phyloP scores from a whole-genome alignment of 495 filamentous ascomycete genomes.

The Trichoderma orchidacearum region DNA sequence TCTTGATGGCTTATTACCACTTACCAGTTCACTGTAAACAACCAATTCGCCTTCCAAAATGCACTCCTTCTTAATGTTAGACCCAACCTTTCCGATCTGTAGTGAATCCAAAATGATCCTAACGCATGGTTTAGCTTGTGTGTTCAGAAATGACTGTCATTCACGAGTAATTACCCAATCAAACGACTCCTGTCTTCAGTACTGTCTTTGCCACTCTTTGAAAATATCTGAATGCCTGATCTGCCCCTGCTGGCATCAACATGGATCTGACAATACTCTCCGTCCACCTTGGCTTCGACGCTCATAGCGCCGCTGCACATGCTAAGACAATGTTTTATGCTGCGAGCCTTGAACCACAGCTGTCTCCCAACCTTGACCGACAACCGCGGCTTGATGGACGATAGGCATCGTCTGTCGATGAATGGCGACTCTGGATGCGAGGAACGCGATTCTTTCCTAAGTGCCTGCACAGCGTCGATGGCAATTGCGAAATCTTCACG shows the following conservation, averaged over 20 bases:
- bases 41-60: constrained; percentile 77
- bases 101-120: constrained; percentile 42
- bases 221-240: constrained; percentile 62
- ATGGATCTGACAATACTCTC: constrained; percentile 82
- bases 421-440: not conserved
- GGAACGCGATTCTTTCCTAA: not conserved
- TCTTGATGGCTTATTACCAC: not conserved
- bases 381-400: constrained; percentile 40
- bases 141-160: constrained; percentile 2
- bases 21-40: constrained; percentile 53
- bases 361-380: constrained; percentile 68
- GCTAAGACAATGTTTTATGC: constrained; percentile 59
- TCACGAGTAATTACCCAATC: constrained; percentile 27
- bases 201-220: constrained; percentile 83
- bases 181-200: constrained; percentile 53
- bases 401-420: not conserved
- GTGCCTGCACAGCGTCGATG: constrained; percentile 12
- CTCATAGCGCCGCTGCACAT: constrained; percentile 50
- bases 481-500: constrained; percentile 37
- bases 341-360: constrained; percentile 58
- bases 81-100: constrained; percentile 38
- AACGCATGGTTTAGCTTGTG: not conserved
- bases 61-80: constrained; percentile 45
- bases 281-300: constrained; percentile 74
- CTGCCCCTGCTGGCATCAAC: constrained; percentile 46